A percentile compares a stretch with the other conserved stretches of the same genome.
phyloP scores from a whole-genome alignment of 2,329 filamentous ascomycete species.

The Apiospora phragmitis region DNA sequence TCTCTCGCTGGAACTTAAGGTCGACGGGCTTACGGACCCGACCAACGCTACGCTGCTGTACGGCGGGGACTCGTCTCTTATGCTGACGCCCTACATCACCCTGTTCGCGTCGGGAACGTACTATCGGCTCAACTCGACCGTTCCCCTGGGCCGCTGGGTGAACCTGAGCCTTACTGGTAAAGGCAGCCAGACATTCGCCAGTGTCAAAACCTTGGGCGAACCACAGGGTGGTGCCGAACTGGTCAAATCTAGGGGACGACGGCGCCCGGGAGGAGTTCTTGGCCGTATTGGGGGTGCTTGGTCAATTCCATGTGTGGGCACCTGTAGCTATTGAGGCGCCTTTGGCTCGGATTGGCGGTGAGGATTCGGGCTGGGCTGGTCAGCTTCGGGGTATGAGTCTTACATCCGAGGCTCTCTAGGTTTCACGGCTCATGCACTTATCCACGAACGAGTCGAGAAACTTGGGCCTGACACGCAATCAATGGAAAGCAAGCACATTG shows the following conservation, averaged over 20 bases:
- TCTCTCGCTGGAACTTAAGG: slow-evolving; percentile 43
- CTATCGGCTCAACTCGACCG: slow-evolving; percentile 35
- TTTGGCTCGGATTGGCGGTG: slow-evolving; percentile 38
- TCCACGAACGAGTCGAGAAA: no score
- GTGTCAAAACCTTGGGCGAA: slow-evolving; percentile 17
- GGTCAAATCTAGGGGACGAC: neutral
- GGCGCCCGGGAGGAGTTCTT: slow-evolving; percentile 39
- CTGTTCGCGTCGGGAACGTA: slow-evolving; percentile 36
- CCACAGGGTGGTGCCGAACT: slow-evolving; percentile 14
- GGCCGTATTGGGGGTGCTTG: slow-evolving; percentile 44
- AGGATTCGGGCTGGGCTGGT: slow-evolving; percentile 31
- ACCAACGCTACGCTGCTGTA: slow-evolving; percentile 41
- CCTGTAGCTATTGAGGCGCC: slow-evolving; percentile 48
- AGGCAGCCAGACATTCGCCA: slow-evolving; percentile 34
- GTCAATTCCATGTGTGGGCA: slow-evolving; percentile 40
- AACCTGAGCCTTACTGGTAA: slow-evolving; percentile 30
- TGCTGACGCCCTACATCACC: slow-evolving; percentile 38
- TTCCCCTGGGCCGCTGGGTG: slow-evolving; percentile 32
- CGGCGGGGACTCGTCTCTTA: slow-evolving; percentile 44
- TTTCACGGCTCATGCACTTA: neutral
- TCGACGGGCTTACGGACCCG: slow-evolving; percentile 30
- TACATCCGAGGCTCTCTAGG: slow-evolving; percentile 20
- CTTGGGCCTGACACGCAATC: no score
- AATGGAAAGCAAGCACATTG: no score
- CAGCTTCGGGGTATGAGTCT: slow-evolving; percentile 31